These are phyloP conservation scores for Letharia lupina DNA, from an alignment of 495 filamentous ascomycete species.

Conservation along the genomic window DNA sequence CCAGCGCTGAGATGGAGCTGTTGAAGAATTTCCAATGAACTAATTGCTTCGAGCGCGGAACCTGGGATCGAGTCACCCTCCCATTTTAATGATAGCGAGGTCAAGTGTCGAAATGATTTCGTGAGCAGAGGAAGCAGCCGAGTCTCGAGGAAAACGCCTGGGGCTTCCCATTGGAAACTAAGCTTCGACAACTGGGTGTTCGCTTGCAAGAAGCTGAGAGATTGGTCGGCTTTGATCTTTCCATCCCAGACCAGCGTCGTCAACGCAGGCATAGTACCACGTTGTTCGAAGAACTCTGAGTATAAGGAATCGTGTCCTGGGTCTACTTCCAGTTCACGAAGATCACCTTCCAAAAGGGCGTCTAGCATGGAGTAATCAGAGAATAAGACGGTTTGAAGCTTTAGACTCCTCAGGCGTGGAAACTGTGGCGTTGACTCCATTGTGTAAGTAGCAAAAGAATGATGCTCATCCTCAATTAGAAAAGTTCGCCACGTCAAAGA, in stretches of 20 bases:
- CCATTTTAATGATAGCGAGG: slow-evolving; percentile 3
- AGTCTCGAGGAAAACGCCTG: neutral
- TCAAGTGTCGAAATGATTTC: slow-evolving; percentile 5
- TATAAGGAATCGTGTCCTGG: neutral
- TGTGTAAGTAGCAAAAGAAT: neutral
- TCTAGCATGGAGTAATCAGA: neutral
- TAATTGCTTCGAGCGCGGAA: neutral
- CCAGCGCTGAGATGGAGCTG: slow-evolving; percentile 19
- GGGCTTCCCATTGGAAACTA: neutral
- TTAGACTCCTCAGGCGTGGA: neutral
- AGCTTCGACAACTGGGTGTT: slow-evolving; percentile 11
- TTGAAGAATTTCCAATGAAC: slow-evolving; percentile 10
- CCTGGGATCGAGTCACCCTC: neutral
- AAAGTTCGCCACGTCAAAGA: neutral
- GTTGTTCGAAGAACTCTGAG: slow-evolving; percentile 7
- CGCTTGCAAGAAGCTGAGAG: neutral
- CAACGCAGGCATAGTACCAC: slow-evolving; percentile 1
- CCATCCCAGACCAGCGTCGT: slow-evolving; percentile 1
- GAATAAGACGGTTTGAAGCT: neutral
- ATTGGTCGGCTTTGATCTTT: neutral
- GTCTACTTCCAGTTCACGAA: neutral
- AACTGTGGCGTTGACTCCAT: neutral
- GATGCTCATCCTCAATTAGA: neutral
- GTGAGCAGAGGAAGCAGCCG: slow-evolving; percentile 17
- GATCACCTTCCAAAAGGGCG: neutral